Conservation (phyloP, 331 rosid genomes). For the Malus hybrid region DNA sequence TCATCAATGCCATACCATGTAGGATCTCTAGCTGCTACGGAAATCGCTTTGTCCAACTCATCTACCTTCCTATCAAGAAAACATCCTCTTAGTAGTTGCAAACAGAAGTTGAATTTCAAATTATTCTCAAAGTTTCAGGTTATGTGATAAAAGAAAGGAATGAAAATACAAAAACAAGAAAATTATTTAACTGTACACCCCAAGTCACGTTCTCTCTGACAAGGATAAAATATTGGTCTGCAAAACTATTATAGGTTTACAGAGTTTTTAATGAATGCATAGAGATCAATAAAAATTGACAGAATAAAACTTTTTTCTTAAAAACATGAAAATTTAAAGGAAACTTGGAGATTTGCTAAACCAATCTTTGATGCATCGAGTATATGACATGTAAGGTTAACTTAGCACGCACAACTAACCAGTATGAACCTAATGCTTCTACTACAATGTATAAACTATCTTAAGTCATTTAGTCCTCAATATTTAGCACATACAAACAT, state of each 20-base stretch:
- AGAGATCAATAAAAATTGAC: neutral
- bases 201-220: neutral
- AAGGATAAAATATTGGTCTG: neutral
- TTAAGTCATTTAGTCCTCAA: neutral
- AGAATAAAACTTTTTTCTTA: too few species aligned
- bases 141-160: neutral
- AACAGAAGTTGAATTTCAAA: neutral
- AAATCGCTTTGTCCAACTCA: constrained; percentile 84
- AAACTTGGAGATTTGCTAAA: neutral
- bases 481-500: neutral
- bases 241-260: neutral
- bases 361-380: neutral
- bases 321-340: neutral
- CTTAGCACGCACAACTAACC: neutral
- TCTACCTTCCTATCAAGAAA: constrained; percentile 96
- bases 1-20: constrained; percentile 83
- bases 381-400: neutral
- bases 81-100: constrained; percentile 40
- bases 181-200: neutral
- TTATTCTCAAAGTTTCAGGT: neutral
- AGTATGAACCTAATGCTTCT: neutral
- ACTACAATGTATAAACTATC: neutral
- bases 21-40: constrained; percentile 93
- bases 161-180: neutral
- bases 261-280: neutral